phyloP scores from a whole-genome alignment of 2,329 filamentous ascomycete species.

The Elsinoe fawcettii region DNA sequence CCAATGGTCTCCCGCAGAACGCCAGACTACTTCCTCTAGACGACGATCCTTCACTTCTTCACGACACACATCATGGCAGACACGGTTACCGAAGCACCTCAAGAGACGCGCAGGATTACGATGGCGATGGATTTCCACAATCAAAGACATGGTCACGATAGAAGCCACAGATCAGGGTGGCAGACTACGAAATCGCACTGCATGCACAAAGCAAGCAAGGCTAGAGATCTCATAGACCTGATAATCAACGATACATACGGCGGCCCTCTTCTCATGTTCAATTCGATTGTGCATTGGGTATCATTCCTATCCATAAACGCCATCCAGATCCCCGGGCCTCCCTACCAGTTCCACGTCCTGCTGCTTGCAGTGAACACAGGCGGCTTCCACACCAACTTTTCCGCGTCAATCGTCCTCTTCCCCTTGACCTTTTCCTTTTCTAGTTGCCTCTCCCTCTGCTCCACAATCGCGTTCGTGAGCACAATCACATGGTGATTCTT shows the following conservation, averaged over 20 bases:
- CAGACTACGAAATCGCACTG: neutral
- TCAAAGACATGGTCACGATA: constrained; percentile 7
- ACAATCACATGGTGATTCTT: constrained; percentile 97
- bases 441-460: constrained; percentile 59
- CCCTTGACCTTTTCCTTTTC: constrained; percentile 69
- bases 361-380: constrained; percentile 86
- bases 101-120: neutral
- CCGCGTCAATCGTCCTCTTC: constrained; percentile 67
- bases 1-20: constrained; percentile 95
- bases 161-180: constrained; percentile 4
- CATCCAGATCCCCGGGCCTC: neutral
- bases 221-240: constrained; percentile 12
- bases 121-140: neutral
- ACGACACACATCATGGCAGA: constrained; percentile 10
- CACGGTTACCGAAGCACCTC: neutral
- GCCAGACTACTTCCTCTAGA: constrained; percentile 96
- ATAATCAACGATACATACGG: constrained; percentile 9
- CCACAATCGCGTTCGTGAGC: constrained; percentile 72
- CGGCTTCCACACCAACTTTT: constrained; percentile 85
- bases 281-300: neutral
- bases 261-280: neutral
- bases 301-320: neutral
- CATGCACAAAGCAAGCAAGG: neutral
- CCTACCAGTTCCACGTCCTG: constrained; percentile 89
- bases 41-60: constrained; percentile 1